Base-by-base conservation (phyloP, 495 filamentous ascomycete species). In the Aspergillus avenaceus region DNA sequence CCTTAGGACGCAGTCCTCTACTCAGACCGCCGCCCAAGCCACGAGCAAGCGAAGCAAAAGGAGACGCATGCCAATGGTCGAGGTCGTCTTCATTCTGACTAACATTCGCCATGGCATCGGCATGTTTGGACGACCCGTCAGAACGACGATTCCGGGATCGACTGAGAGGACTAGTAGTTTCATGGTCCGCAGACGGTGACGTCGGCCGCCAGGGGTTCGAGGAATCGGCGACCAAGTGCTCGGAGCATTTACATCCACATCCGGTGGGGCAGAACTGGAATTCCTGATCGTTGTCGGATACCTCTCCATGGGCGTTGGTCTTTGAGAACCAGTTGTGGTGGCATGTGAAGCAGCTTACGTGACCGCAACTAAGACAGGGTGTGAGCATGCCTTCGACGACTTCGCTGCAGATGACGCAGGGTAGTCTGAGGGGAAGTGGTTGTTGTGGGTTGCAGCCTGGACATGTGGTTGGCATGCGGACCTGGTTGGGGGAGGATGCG, bases 361-460 rank as follows among this genome's bases (percentile, higher is more conserved):
- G 77, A 23, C 77, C 76, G 50, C 77, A 80, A 34, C 63, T 68
- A 7, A 78, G 65, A 54, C 77, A 80, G 8, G 77, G 77, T 1
- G 75, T 67, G 26, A 77, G 57, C 62, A 78, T 77, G 25, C 74
- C 76, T 49, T 69, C 64, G 7, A 77, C 62, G 4, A 67, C 63
- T 52, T 75, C 70, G 13, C 66, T 60, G 53, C 77, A 80, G 22
- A 79, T 71, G 9, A 73, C 59, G 52, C 77, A 80, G 44, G 66
- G 64, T 4, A 71, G 55, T 46, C 66, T 67, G 23, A 63, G 60
- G 8, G 70, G 67, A 5, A 69, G 53, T n/a, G 65, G 59, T 22
- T 73, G 69, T 16, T 66, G 68, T 6, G 64, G 61, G 6, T 65
- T 63, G 60, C 74, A 78, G 25, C 67, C 64, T 5, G 63, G 44